Evolutionary conservation across 306 rosid genomes (phyloP), one percentile per base, ranked within the genome.

Genomic region (Ammopiptanthus mongolicus): DNA sequence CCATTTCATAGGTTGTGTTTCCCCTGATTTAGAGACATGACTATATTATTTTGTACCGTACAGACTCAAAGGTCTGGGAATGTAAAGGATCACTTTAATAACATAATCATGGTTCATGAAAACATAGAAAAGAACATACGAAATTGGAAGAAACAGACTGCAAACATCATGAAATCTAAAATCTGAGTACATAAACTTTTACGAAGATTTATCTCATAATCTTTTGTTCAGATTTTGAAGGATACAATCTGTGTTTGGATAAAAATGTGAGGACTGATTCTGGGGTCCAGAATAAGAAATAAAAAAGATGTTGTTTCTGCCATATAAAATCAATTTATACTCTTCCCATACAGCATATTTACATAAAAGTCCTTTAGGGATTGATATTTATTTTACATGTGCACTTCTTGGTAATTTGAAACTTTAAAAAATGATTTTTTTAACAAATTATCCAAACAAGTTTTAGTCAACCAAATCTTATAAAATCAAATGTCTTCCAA

Each of bases 1-100:
- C 89, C 93, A 89, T 81, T 87, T 87, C 97, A 89, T 85, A 47
- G 97, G 97, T 42, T 89, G 96, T 25, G 83, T 36, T 61, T 89
- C 96, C 97, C 96, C 93, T 87, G 82, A 72, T 74, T 44, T 79
- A 69, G 72, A 78, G 74, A 76, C 39, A 67, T 31, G 62, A 69
- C 70, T 13, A 72, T 44, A 74, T 81, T 70, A 85, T 33, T 59
- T 68, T 52, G 76, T 31, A 60, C 11, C 29, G 6, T 6, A 14
- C 6, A 36, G 57, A 37, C 73, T 21, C 44, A 25, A 39, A 14
- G 22, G n/a, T n/a, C 77, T 29, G n/a, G n/a, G n/a, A n/a, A 51
- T 2, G 65, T 57, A 77, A 12, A 74, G n/a, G n/a, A n/a, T n/a
- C 59, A 25, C 50, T 50, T 46, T 19, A 80, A 76, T 74, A 64